Conservation (phyloP, 495 filamentous ascomycete genomes). For the Cercophora newfieldiana region DNA sequence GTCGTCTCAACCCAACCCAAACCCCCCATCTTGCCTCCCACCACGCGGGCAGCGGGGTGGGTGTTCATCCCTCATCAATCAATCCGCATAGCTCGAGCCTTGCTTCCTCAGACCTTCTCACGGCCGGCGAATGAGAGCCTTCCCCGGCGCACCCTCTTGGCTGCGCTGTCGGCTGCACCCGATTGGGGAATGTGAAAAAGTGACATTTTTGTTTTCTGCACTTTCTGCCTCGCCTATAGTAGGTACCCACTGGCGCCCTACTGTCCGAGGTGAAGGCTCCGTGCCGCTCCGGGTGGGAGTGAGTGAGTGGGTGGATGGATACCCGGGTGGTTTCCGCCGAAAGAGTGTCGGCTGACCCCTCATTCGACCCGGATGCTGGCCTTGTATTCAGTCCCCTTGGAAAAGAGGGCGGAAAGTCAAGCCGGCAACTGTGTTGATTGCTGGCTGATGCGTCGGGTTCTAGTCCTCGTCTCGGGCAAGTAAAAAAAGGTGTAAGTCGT, state of each 20-base stretch:
- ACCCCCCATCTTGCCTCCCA: background rate
- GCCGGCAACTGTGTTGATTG: background rate
- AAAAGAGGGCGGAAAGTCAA: background rate
- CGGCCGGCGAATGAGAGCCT: background rate
- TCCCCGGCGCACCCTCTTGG: background rate
- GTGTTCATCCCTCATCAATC: background rate
- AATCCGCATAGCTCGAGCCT: background rate
- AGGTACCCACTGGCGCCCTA: background rate
- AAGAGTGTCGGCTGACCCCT: background rate
- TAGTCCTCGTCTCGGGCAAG: no score
- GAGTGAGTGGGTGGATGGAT: background rate
- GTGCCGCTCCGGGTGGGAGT: background rate
- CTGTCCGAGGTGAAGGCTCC: background rate
- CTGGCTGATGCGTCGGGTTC: no score
- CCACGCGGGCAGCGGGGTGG: background rate
- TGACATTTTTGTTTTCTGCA: background rate
- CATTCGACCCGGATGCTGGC: background rate
- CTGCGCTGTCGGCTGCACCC: background rate
- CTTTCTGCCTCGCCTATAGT: no score
- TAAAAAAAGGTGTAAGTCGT: no score
- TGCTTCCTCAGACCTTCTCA: background rate
- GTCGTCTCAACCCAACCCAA: constrained; percentile 10
- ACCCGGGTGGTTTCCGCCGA: background rate
- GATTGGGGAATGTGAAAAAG: constrained; percentile 12
- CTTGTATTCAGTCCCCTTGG: no score